Evolutionary conservation across 768 basidiomycete genomes (phyloP), one percentile per base, ranked within the genome.

Genomic region (Phylloporus sp.): DNA sequence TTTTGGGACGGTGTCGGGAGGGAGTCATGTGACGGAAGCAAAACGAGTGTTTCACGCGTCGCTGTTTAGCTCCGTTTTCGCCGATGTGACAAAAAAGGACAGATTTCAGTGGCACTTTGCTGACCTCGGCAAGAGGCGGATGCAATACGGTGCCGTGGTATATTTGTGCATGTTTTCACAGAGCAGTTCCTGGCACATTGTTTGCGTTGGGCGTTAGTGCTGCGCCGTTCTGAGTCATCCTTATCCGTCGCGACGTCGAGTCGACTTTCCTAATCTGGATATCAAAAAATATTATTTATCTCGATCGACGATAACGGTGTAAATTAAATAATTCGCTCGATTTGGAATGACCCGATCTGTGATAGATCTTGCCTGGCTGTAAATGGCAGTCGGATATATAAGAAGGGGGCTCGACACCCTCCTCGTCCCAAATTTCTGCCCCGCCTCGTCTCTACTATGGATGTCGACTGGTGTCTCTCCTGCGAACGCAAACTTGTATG

Each of bases 391-490:
- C 29, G 54, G 47, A 60, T 57, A 60, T 70, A 69, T 68, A 68
- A 68, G 55, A 55, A 57, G 55, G 54, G 46, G 49, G 35, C 49
- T 61, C 47, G 45, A 54, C 64, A 48, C 55, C 56, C 62, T 47
- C 50, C 42, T 52, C 23, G 31, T 49, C 29, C n/a, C 40, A 12
- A 32, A n/a, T 34, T 39, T 36, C n/a, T 18, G 7, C 24, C 8
- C 24, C 23, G 6, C 20, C 13, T 18, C 22, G 5, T 24, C 34
- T 0, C 35, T 7, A 36, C 70, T 59, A 81, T 85, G 77, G 85
- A 86, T 69, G 76, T 78, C 57, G 80, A 86, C 72, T 86, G 83
- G 82, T 89, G 86, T 65, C 73, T 88, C 58, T 73, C 75, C 49
- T 89, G 86, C 73, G 74, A 76, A 57, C 75, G 77, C 56, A 78